These are phyloP conservation scores for Podospora pseudopauciseta DNA, from an alignment of 495 filamentous ascomycete genomes.

Conservation along the genomic window DNA sequence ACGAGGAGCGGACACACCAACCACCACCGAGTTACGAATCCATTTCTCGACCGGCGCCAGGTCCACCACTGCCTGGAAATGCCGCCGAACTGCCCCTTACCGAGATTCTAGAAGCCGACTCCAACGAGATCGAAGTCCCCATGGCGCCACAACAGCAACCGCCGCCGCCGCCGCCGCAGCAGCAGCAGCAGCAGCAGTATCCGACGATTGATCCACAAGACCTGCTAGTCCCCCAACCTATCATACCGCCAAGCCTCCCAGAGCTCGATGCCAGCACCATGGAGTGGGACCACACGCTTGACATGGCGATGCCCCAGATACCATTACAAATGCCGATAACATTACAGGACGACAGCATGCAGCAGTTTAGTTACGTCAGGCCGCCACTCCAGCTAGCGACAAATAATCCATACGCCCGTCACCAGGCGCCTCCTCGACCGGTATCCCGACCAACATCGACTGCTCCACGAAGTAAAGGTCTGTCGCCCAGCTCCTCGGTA, in stretches of 20 bases:
- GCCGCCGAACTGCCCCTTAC: conserved; percentile 39
- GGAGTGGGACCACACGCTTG: conserved; percentile 23
- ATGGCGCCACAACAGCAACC: conserved; percentile 6
- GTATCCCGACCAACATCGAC: conserved; percentile 16
- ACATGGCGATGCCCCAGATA: conserved; percentile 8
- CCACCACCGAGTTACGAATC: conserved; percentile 47
- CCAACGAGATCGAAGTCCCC: conserved; percentile 31
- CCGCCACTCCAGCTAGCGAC: conserved; percentile 33
- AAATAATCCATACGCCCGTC: conserved; percentile 26
- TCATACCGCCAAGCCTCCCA: conserved; percentile 19
- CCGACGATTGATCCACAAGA: conserved; percentile 31
- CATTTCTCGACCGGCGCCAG: conserved; percentile 10
- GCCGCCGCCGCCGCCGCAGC: too few relatives aligned
- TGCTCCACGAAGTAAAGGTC: conserved; percentile 29
- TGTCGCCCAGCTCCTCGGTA: conserved; percentile 41
- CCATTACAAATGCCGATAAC: neutral
- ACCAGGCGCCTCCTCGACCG: conserved; percentile 21
- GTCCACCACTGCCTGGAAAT: neutral
- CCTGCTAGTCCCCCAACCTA: conserved; percentile 20
- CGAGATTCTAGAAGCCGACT: conserved; percentile 47
- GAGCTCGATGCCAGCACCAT: conserved; percentile 35
- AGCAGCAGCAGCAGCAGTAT: neutral
- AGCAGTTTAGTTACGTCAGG: conserved; percentile 4
- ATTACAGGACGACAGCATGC: conserved; percentile 14
- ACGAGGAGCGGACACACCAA: conserved; percentile 22